Conservation (phyloP, 2,329 filamentous ascomycete species). For the Penicillium concentricum region DNA sequence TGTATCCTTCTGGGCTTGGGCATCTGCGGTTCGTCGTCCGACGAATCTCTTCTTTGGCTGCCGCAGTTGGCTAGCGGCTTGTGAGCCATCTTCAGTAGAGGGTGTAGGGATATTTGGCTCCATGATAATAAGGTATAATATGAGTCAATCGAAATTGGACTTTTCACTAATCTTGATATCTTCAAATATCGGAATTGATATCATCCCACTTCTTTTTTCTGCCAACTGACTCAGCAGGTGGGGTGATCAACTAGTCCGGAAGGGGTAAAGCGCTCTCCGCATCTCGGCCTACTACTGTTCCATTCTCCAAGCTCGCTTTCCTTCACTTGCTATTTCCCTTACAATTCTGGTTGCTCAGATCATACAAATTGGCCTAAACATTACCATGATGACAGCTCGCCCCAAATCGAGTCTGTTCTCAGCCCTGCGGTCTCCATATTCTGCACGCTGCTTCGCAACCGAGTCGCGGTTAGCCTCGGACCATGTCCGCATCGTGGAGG, state of each 20-base stretch:
- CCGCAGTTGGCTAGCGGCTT: conserved; percentile 39
- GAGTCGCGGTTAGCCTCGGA: conserved; percentile 46
- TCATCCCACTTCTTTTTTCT: conserved; percentile 20
- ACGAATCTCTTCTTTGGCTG: conserved; percentile 93
- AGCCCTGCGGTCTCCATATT: conserved; percentile 22
- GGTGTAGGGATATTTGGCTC: background rate
- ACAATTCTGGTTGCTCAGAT: background rate
- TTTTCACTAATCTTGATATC: background rate
- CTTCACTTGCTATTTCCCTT: background rate
- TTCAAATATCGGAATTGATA: background rate
- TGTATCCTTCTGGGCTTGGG: conserved; percentile 56
- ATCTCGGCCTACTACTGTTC: conserved; percentile 18
- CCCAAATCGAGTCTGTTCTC: conserved; percentile 31
- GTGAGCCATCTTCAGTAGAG: background rate
- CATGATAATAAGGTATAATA: background rate
- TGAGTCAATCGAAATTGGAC: background rate
- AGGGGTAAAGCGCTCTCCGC: conserved; percentile 29
- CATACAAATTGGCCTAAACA: background rate
- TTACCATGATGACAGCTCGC: conserved; percentile 24
- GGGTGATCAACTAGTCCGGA: conserved; percentile 18
- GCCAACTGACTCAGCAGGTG: conserved; percentile 12
- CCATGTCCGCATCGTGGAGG: conserved; percentile 55
- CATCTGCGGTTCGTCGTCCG: conserved; percentile 69
- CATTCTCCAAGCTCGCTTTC: conserved; percentile 3
- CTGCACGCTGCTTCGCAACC: conserved; percentile 35